Conservation (phyloP, 441 rosid genomes). For the Bruguiera hainesii region DNA sequence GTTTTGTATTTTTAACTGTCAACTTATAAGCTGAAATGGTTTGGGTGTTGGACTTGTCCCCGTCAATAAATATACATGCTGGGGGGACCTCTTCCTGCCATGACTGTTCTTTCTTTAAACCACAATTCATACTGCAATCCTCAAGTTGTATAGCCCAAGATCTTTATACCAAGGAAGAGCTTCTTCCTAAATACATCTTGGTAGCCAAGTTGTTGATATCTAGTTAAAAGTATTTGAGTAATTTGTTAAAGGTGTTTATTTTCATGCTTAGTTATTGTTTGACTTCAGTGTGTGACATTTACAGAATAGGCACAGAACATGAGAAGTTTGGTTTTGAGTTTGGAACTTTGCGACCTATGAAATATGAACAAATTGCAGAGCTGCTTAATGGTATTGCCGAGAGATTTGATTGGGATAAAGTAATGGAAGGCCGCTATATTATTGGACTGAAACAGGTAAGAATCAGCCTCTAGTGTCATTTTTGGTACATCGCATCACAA, state of each 20-base stretch:
- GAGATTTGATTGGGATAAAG: slow-evolving; percentile 97
- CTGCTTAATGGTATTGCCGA: slow-evolving; percentile 89
- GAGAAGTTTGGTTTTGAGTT: slow-evolving; percentile 97
- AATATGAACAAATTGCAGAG: slow-evolving; percentile 89
- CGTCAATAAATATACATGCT: neutral
- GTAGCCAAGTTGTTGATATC: neutral
- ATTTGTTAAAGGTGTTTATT: neutral
- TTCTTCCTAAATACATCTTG: neutral
- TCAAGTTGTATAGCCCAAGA: neutral
- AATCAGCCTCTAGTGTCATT: slow-evolving; percentile 9
- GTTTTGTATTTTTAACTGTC: too few relatives aligned
- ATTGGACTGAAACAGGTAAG: slow-evolving; percentile 94
- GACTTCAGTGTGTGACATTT: slow-evolving; percentile 24
- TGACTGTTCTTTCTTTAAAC: neutral
- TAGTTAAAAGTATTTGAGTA: neutral
- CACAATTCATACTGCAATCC: neutral
- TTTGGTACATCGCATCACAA: neutral
- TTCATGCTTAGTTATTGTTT: slow-evolving; percentile 16
- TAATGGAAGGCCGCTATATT: slow-evolving; percentile 83
- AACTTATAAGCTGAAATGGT: too few relatives aligned
- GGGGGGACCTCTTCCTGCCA: neutral
- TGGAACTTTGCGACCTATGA: slow-evolving; percentile 81
- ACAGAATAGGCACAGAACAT: slow-evolving; percentile 98
- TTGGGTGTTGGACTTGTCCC: neutral
- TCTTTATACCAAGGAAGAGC: neutral